Percentiles rank a stretch among this genome's conserved stretches.
Evolutionary conservation across 371 early-diverging fungal species (phyloP).

Genomic region (Lichtheimia corymbifera): DNA sequence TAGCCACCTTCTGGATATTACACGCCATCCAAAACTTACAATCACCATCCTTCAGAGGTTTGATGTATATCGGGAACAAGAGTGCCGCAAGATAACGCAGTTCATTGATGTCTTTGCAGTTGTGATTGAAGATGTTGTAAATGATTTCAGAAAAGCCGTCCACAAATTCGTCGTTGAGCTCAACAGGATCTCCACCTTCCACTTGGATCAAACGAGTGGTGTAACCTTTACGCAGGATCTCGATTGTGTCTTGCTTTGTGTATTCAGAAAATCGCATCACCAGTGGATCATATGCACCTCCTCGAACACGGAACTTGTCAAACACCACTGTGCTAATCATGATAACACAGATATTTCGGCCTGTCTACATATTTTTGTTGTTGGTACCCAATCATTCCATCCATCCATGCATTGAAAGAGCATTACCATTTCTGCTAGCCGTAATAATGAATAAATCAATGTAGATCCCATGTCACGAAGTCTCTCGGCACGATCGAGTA

Average conservation of each 20-base stretch:
- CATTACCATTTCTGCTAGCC: conserved; percentile 70
- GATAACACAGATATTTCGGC: conserved; percentile 66
- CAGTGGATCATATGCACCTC: conserved; percentile 67
- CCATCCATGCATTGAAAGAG: neutral
- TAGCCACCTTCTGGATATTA: neutral
- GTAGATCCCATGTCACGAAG: conserved; percentile 71
- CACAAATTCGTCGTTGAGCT: conserved; percentile 64
- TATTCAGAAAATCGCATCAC: conserved; percentile 74
- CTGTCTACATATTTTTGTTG: conserved; percentile 35
- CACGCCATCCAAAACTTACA: conserved; percentile 38
- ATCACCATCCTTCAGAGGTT: conserved; percentile 73
- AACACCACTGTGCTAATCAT: conserved; percentile 75
- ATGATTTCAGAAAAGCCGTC: conserved; percentile 68
- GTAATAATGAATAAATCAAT: conserved; percentile 68
- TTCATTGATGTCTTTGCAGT: conserved; percentile 84
- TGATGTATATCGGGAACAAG: conserved; percentile 80
- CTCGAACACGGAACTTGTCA: conserved; percentile 76
- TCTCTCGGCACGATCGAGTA: conserved; percentile 82
- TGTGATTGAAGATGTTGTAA: conserved; percentile 73
- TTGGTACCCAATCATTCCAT: neutral
- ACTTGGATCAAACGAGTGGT: conserved; percentile 18
- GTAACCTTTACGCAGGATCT: conserved; percentile 52
- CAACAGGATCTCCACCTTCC: conserved; percentile 17
- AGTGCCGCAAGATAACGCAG: conserved; percentile 78
- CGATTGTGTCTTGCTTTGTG: conserved; percentile 65